A percentile compares a stretch with the other conserved stretches of the same genome.
These are phyloP conservation scores for Ustilago cynodontis DNA, from an alignment of 1,284 basidiomycete species.

Conservation along the genomic window DNA sequence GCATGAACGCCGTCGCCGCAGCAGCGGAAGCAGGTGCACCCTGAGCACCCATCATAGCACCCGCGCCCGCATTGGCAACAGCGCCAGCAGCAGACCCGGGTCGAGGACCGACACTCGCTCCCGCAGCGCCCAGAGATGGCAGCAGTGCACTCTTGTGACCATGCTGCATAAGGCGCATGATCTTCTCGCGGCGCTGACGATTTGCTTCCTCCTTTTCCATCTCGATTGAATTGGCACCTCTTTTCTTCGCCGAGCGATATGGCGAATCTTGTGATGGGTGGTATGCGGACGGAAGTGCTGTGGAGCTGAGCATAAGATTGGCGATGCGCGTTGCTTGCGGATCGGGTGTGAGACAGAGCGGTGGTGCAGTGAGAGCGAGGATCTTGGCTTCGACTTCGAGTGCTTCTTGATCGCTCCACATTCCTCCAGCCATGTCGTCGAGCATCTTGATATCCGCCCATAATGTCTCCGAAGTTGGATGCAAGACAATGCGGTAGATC, in stretches of 20 bases:
- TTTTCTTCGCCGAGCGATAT: conserved; percentile 44
- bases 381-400: conserved; percentile 64
- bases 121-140: background rate
- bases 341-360: conserved; percentile 65
- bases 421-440: conserved; percentile 56
- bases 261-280: conserved; percentile 43
- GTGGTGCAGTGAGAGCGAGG: conserved; percentile 60
- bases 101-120: background rate
- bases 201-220: conserved; percentile 56
- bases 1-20: conserved; percentile 45
- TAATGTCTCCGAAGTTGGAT: conserved; percentile 61
- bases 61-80: conserved; percentile 1
- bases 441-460: conserved; percentile 66
- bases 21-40: conserved; percentile 11
- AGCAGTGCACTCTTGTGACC: conserved; percentile 35
- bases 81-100: conserved; percentile 3
- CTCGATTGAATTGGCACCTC: conserved; percentile 60
- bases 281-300: conserved; percentile 55
- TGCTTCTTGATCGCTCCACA: conserved; percentile 66
- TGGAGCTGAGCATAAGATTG: conserved; percentile 64
- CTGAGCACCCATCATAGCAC: background rate
- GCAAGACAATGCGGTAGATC: conserved; percentile 64
- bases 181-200: conserved; percentile 56
- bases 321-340: conserved; percentile 64
- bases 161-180: conserved; percentile 66